Percentiles rank a stretch among this genome's conserved stretches.
phyloP scores from a whole-genome alignment of 768 basidiomycete genomes.

The Termitomyces sp. region DNA sequence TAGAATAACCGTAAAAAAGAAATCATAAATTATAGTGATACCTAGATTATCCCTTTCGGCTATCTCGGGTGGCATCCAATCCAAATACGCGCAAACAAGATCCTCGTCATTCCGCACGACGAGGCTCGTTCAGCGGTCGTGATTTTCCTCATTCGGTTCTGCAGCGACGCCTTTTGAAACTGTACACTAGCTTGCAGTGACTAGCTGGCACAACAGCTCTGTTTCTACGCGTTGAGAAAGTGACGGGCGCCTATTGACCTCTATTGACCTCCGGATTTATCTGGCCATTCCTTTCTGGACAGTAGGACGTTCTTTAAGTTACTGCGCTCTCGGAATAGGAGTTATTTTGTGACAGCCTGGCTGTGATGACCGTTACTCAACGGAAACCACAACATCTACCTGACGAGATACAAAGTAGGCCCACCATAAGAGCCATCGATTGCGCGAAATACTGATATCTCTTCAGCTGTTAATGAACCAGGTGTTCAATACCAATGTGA shows the following conservation, averaged over 20 bases:
- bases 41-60: neutral
- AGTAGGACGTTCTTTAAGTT: neutral
- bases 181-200: neutral
- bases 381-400: conserved; percentile 62
- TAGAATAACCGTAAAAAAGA: too few species aligned
- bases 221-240: conserved; percentile 1
- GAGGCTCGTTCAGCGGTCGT: conserved; percentile 5
- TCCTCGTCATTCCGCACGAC: conserved; percentile 13
- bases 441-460: conserved; percentile 1
- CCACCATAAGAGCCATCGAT: neutral
- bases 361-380: conserved; percentile 60
- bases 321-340: neutral
- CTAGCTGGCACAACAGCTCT: neutral
- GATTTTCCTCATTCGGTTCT: neutral
- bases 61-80: conserved; percentile 3
- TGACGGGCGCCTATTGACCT: conserved; percentile 6
- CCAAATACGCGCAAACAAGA: conserved; percentile 10
- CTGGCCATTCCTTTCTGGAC: conserved; percentile 3
- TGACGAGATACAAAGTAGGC: conserved; percentile 63
- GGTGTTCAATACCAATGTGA: conserved; percentile 85
- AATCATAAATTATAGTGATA: too few species aligned
- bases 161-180: neutral
- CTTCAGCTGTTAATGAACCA: conserved; percentile 71
- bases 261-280: conserved; percentile 5
- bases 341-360: neutral